A percentile compares a stretch with the other conserved stretches of the same genome.
Evolutionary conservation across 1,284 basidiomycete genomes (phyloP).

Genomic region (Ceratobasidium sp.): DNA sequence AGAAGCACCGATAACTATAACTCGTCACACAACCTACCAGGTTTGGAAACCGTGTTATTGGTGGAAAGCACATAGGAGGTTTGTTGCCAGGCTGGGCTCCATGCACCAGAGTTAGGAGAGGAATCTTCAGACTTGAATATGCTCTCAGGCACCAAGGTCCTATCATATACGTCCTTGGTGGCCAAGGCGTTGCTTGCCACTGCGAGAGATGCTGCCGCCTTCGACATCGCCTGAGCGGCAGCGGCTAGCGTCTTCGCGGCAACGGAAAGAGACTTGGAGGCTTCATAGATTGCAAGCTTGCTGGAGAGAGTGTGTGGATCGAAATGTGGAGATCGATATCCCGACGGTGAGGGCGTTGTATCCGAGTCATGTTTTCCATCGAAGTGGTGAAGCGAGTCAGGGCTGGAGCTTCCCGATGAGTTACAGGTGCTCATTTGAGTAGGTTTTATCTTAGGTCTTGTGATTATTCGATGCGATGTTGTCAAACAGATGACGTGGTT

Average conservation of each 20-base stretch:
- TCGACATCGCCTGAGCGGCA: conserved; percentile 32
- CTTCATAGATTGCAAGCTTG: conserved; percentile 24
- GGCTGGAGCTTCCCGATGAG: background rate
- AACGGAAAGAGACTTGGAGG: conserved; percentile 9
- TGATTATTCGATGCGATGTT: background rate
- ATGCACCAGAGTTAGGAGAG: background rate
- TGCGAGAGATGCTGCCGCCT: conserved; percentile 24
- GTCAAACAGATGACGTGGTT: background rate
- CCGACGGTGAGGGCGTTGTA: conserved; percentile 41
- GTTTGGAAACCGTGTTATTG: too few relatives aligned
- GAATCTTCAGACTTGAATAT: background rate
- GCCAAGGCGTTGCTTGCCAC: background rate
- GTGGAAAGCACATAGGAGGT: too few relatives aligned
- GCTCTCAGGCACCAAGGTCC: too few relatives aligned
- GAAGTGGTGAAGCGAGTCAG: background rate
- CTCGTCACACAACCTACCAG: too few relatives aligned
- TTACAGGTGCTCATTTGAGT: background rate
- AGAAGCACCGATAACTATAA: too few relatives aligned
- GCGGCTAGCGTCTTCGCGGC: conserved; percentile 12
- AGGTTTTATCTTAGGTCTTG: background rate
- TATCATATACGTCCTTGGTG: too few relatives aligned
- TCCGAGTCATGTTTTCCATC: conserved; percentile 15
- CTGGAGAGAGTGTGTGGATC: conserved; percentile 11
- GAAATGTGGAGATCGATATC: conserved; percentile 1
- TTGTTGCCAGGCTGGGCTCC: conserved; percentile 12